Conservation (phyloP, 2,329 filamentous ascomycete genomes). For the Pseudogymnoascus sp. region DNA sequence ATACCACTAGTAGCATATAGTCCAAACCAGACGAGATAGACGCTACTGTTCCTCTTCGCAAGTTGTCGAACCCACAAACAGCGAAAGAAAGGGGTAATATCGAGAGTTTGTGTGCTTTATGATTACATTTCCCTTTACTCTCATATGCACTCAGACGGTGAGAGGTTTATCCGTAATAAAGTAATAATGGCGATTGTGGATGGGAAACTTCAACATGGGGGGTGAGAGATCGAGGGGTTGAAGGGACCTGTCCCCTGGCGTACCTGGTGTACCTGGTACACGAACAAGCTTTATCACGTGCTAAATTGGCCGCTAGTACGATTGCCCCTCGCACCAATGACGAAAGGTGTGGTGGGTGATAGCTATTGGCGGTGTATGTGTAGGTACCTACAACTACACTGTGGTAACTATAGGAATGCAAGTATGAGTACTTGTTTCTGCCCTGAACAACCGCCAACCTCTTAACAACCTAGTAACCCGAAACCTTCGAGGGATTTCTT, state of each 20-base stretch:
- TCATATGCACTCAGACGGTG: not conserved
- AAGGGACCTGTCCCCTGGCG: not conserved
- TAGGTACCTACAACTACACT: not conserved
- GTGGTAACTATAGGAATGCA: no score
- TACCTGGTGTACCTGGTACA: not conserved
- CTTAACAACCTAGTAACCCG: not conserved
- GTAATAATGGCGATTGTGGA: not conserved
- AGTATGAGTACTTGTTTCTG: not conserved
- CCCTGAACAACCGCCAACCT: not conserved
- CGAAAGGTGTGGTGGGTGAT: not conserved
- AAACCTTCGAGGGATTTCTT: not conserved
- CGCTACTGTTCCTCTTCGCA: not conserved
- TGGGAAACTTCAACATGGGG: not conserved
- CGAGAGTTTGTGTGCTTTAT: not conserved
- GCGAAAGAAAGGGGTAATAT: not conserved
- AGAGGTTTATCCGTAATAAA: not conserved
- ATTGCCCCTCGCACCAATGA: constrained; percentile 4
- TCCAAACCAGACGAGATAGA: not conserved
- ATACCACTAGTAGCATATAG: not conserved
- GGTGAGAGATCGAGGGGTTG: not conserved
- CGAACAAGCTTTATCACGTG: not conserved
- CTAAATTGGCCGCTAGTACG: not conserved
- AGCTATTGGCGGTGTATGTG: not conserved
- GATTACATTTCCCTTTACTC: not conserved
- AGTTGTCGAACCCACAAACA: not conserved